Evolutionary conservation across 441 rosid species (phyloP), one percentile per base, ranked within the genome.

Genomic region (Erodium moschatum): DNA sequence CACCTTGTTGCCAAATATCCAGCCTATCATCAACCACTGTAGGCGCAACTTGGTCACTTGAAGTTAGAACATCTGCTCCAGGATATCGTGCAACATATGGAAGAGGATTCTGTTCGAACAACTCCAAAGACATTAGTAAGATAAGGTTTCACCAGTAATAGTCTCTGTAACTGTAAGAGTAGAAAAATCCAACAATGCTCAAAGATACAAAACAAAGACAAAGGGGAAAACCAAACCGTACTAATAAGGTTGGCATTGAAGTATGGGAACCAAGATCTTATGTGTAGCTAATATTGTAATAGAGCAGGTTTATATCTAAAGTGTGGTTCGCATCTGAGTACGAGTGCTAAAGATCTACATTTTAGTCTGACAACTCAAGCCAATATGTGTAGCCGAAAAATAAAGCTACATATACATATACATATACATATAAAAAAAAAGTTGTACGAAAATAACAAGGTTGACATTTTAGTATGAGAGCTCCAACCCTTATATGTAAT

Each of bases 1-100:
- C 80, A 94, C 99, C 97, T 87, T 90, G 88, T 80, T 90, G 94
- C 99, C 99, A 95, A 68, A 85, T 74, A 71, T 89, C 97, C 87
- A 95, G 81, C 65, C 97, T 89, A 80, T 95, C 99, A 79, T 95
- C 99, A 42, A 82, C 78, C 52, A 91, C 97, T n/a, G 99, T 95
- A 13, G 97, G 97, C 65, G 79, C 85, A 81, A 91, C 97, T 82
- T 87, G 94, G 79, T 95, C 99, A 54, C 87, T 95, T 74, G 99
- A 95, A 70, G 99, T 95, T 81, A 95, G 77, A 73, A 95, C 82
- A 81, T 95, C 99, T 78, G 99, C 99, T 64, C 86, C 91, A 65
- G 96, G 96, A 80, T 87, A 89, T 67, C 90, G 94, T 78, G 97
- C 96, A 82, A 95, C 83, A 82, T 90, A 95, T 54, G 99, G 99